Evolutionary conservation across 2,329 filamentous ascomycete species (phyloP), one percentile per base, ranked within the genome.

Genomic region (Metarhizium robertsii): DNA sequence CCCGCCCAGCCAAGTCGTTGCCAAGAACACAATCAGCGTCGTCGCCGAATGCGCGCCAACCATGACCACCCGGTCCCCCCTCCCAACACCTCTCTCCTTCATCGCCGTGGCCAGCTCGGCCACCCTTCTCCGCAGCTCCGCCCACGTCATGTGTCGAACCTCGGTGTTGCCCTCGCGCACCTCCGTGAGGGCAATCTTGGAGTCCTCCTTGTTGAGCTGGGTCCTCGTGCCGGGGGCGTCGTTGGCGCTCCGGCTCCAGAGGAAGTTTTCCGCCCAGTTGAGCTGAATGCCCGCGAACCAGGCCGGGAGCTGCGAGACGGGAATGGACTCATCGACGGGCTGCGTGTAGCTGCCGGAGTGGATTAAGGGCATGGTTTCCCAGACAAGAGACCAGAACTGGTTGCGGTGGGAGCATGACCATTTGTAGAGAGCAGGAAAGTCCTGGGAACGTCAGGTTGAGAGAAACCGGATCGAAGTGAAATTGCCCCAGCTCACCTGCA

Each of bases 231-330:
- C 76, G 0, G 73, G 67, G 10, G 75, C 64, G n/a, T 71, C 66
- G 0, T 70, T 64, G 2, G 70, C 65, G 3, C 67, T 66, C 14
- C 73, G 72, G 1, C 79, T 79, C 72, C 81, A 92, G 30, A 95
- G 80, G 30, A 90, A 70, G 65, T 94, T 95, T 71, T 95, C 89
- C 5, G 88, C 86, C 66, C 85, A 92, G 64, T 91, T 95, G 62
- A 94, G 69, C 5, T 75, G 71, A 1, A 91, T 77, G 34, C 90
- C 90, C 1, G 82, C 73, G 67, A 94, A 95, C 90, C 90, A 95
- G 45, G 75, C 72, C 0, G 90, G 90, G 5, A 92, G 77, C 16
- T 76, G 74, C 58, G 90, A 85, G 67, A 95, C 89, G 2, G 84
- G 81, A 1, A 79, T 76, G 0, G 73, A 75, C 62, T 89, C 85